Conservation (phyloP, 352 stramenopile species). For the Globisporangium megalacanthum region DNA sequence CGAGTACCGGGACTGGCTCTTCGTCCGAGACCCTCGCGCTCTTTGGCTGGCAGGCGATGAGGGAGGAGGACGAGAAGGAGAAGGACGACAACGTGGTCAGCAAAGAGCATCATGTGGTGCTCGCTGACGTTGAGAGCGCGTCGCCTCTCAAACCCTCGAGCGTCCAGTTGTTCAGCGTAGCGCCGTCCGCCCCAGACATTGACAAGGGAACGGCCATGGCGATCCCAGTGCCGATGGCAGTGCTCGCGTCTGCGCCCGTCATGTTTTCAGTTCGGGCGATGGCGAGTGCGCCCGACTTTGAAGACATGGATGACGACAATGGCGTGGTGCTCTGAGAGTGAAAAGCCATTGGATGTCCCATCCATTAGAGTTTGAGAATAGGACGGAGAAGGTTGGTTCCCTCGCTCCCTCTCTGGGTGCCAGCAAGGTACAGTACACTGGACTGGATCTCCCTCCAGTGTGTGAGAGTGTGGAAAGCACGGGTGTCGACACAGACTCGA, state of each 20-base stretch:
- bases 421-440: no score
- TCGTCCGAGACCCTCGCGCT: constrained; percentile 21
- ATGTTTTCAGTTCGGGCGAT: constrained; percentile 12
- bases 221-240: constrained; percentile 5
- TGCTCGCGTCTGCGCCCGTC: constrained; percentile 9
- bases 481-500: no score
- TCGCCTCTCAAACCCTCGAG: constrained; percentile 13
- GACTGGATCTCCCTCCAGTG: no score
- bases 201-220: constrained; percentile 12
- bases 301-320: constrained; percentile 14
- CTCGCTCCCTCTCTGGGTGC: no score
- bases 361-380: no score
- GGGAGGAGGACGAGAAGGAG: constrained; percentile 20
- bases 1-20: no score
- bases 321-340: constrained; percentile 2
- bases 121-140: constrained; percentile 20
- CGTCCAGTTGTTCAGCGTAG: constrained; percentile 12
- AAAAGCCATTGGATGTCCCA: not conserved
- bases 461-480: no score
- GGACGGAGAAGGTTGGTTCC: no score
- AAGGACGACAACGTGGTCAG: constrained; percentile 16
- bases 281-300: constrained; percentile 15
- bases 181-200: constrained; percentile 17
- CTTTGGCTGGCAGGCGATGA: constrained; percentile 41
- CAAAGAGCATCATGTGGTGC: constrained; percentile 41